These are phyloP conservation scores for Ogataea trehaloabstinens DNA, from an alignment of 805 yeast species.

Conservation along the genomic window DNA sequence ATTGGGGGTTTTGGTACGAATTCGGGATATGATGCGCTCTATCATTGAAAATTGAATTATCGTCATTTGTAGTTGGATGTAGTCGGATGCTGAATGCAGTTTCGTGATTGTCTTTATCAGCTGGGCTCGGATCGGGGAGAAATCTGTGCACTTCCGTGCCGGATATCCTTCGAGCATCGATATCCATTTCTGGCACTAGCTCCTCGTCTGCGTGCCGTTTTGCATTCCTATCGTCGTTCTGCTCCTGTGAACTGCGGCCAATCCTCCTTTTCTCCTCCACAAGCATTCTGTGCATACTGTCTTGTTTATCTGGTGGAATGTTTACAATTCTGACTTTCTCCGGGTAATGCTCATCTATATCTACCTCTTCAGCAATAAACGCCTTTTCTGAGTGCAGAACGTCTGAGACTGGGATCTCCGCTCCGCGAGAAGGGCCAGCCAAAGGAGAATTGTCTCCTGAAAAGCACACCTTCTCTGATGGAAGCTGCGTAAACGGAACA, in stretches of 20 bases:
- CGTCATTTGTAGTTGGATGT: background rate
- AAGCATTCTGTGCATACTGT: slow-evolving; percentile 11
- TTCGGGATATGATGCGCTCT: too few species aligned
- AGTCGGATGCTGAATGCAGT: background rate
- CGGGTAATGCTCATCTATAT: slow-evolving; percentile 12
- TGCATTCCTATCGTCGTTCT: too few species aligned
- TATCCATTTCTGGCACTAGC: background rate
- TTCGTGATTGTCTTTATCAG: background rate
- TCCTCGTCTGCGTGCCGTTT: slow-evolving; percentile 1
- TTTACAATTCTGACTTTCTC: slow-evolving; percentile 15
- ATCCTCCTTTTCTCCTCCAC: slow-evolving; percentile 8
- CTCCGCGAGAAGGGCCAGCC: background rate
- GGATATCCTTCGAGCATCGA: too few species aligned
- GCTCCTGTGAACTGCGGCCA: too few species aligned
- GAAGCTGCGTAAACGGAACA: background rate
- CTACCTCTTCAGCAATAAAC: too few species aligned
- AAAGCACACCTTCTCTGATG: background rate
- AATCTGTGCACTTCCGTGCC: too few species aligned
- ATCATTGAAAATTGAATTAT: background rate
- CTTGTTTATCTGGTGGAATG: slow-evolving; percentile 7
- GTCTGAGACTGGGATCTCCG: background rate
- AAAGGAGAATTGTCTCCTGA: background rate
- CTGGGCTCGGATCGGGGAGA: too few species aligned
- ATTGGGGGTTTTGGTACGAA: too few species aligned
- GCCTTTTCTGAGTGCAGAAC: too few species aligned